These are phyloP conservation scores for Antrodiella citrinella DNA, from an alignment of 768 basidiomycete genomes.

Conservation along the genomic window DNA sequence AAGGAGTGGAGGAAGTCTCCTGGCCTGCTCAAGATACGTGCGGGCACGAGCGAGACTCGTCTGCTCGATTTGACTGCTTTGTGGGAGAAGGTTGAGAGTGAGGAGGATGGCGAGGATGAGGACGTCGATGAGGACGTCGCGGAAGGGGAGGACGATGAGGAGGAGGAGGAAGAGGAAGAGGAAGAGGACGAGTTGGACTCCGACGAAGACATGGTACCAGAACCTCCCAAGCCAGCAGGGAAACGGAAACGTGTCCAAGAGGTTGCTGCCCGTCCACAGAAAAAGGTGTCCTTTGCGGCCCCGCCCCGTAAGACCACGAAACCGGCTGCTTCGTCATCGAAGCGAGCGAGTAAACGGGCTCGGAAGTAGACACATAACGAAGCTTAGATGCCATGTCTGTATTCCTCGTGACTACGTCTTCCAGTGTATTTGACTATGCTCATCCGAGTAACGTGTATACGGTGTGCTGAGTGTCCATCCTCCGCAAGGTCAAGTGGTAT, in stretches of 20 bases:
- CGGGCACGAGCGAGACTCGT: slow-evolving; percentile 33
- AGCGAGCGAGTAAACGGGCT: not conserved
- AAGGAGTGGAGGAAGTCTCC: slow-evolving; percentile 58
- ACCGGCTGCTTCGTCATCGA: too few relatives aligned
- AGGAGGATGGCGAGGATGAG: slow-evolving; percentile 25
- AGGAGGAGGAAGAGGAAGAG: slow-evolving; percentile 29
- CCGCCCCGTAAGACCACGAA: not conserved
- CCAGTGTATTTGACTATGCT: too few relatives aligned
- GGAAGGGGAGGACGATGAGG: slow-evolving; percentile 32
- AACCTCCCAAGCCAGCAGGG: not conserved
- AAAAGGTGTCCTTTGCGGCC: not conserved
- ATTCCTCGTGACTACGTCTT: not conserved
- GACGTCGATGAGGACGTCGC: slow-evolving; percentile 28
- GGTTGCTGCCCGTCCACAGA: not conserved
- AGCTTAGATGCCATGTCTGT: not conserved
- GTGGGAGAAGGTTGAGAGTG: slow-evolving; percentile 32
- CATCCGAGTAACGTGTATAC: too few relatives aligned
- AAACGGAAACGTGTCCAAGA: not conserved
- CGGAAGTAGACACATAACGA: not conserved
- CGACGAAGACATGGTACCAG: slow-evolving; percentile 6
- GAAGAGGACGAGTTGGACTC: slow-evolving; percentile 38
- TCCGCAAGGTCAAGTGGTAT: too few relatives aligned
- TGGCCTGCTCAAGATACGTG: slow-evolving; percentile 41
- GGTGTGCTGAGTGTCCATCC: too few relatives aligned
- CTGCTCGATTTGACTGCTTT: slow-evolving; percentile 30